phyloP scores from a whole-genome alignment of 225 moss, liverwort and hornwort genomes.

The Takakia lepidozioides region DNA sequence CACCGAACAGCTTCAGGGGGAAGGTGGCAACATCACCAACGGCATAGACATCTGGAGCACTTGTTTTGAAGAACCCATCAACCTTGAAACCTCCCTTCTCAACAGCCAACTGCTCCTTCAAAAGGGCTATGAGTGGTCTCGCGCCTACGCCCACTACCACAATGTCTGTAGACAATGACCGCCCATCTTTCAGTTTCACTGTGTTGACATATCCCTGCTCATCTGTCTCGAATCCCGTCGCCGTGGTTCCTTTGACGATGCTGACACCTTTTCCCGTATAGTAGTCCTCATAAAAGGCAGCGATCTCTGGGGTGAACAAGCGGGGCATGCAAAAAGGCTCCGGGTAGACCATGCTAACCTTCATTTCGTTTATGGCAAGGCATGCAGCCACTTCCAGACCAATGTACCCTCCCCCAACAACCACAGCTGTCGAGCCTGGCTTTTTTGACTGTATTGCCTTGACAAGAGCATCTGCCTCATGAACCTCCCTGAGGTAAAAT shows the following conservation, averaged over 20 bases:
- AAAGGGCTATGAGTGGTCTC: slow-evolving; percentile 22
- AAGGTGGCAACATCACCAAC: slow-evolving; percentile 74
- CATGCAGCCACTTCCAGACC: slow-evolving; percentile 76
- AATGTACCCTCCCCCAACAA: slow-evolving; percentile 89
- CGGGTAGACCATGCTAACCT: slow-evolving; percentile 58
- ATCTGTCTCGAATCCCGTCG: no score
- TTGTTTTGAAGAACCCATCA: slow-evolving; percentile 54
- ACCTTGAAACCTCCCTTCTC: slow-evolving; percentile 47
- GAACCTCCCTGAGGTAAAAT: slow-evolving; percentile 58
- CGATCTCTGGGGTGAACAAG: slow-evolving; percentile 36
- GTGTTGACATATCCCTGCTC: no score
- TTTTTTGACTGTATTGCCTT: slow-evolving; percentile 29
- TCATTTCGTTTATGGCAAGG: slow-evolving; percentile 61
- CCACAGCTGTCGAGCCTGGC: slow-evolving; percentile 54
- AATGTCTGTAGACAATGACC: background rate
- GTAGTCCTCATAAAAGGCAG: slow-evolving; percentile 26
- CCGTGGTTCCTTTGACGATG: slow-evolving; percentile 17
- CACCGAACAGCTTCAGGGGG: slow-evolving; percentile 13
- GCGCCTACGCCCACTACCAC: slow-evolving; percentile 40
- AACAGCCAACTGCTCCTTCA: slow-evolving; percentile 20
- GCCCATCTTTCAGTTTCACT: background rate
- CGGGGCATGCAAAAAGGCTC: slow-evolving; percentile 41
- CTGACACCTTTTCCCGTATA: slow-evolving; percentile 22
- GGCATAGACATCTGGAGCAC: slow-evolving; percentile 54
- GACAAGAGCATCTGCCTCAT: slow-evolving; percentile 64